These are phyloP conservation scores for Xylaria curta DNA, from an alignment of 495 filamentous ascomycete species.

Conservation along the genomic window DNA sequence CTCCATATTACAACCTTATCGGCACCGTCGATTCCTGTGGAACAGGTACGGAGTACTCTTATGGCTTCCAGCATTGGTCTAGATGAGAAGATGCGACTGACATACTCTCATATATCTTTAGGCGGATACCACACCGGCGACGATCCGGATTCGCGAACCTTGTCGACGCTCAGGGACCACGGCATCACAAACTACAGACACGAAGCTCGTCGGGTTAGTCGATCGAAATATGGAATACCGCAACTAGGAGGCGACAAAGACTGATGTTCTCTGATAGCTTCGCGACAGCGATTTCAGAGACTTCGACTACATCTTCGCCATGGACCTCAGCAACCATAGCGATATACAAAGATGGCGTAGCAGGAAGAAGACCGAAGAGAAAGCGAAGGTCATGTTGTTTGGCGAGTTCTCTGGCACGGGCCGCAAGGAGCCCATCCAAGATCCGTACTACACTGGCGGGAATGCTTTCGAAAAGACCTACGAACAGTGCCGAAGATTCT, in stretches of 20 bases:
- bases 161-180: conserved; percentile 76
- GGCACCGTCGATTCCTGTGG: conserved; percentile 84
- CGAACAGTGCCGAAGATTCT: conserved; percentile 81
- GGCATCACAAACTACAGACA: conserved; percentile 80
- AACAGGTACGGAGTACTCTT: conserved; percentile 57
- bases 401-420: conserved; percentile 78
- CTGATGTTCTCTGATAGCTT: conserved; percentile 32
- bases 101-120: conserved; percentile 25
- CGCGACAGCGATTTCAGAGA: conserved; percentile 69
- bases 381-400: conserved; percentile 76
- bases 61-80: conserved; percentile 23
- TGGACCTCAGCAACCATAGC: conserved; percentile 85
- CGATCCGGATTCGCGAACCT: conserved; percentile 80
- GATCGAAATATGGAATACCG: not conserved
- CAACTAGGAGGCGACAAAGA: not conserved
- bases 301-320: conserved; percentile 94
- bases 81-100: not conserved
- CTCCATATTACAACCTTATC: conserved; percentile 64
- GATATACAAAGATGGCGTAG: conserved; percentile 68
- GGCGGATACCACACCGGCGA: conserved; percentile 78
- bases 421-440: conserved; percentile 74
- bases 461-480: conserved; percentile 87
- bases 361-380: conserved; percentile 57
- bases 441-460: conserved; percentile 89
- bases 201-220: conserved; percentile 72